Evolutionary conservation across 2,329 filamentous ascomycete genomes (phyloP).

Genomic region (Colletotrichum aenigma): DNA sequence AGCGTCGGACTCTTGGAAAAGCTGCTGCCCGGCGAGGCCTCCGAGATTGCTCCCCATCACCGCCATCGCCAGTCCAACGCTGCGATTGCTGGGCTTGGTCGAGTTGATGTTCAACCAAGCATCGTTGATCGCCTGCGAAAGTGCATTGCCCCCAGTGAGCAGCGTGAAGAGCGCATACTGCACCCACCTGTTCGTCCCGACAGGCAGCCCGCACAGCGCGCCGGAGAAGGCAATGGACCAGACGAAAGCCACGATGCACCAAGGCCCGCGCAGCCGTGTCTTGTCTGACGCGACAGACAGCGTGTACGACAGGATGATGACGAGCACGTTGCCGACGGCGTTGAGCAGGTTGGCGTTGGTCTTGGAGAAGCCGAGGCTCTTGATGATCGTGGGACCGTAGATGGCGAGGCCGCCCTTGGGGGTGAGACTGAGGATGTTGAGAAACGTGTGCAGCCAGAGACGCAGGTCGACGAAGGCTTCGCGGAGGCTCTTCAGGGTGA

Average conservation of each 20-base stretch:
- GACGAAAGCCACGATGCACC: conserved; percentile 11
- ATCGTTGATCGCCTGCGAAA: conserved; percentile 14
- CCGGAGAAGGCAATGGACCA: conserved; percentile 20
- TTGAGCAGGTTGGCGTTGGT: conserved; percentile 24
- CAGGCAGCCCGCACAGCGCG: conserved; percentile 3
- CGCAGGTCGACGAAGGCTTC: conserved; percentile 7
- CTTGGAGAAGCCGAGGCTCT: conserved; percentile 18
- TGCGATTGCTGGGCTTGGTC: background rate
- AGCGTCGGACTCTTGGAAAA: conserved; percentile 15
- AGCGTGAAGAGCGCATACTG: conserved; percentile 18
- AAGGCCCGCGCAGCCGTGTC: conserved; percentile 10
- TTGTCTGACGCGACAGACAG: conserved; percentile 18
- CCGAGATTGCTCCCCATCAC: conserved; percentile 22
- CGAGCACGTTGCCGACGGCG: conserved; percentile 19
- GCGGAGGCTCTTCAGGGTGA: background rate
- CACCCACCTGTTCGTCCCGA: background rate
- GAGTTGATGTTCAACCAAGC: conserved; percentile 22
- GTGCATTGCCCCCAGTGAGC: conserved; percentile 15
- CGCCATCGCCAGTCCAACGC: conserved; percentile 18
- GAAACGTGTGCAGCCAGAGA: conserved; percentile 18
- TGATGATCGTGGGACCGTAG: conserved; percentile 22
- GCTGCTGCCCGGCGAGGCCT: conserved; percentile 1
- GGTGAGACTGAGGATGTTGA: conserved; percentile 13
- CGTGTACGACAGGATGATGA: conserved; percentile 1
- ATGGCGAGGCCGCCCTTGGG: conserved; percentile 18